Conservation (phyloP, 139 green algal species). For the Chlamydomonas eustigma region DNA sequence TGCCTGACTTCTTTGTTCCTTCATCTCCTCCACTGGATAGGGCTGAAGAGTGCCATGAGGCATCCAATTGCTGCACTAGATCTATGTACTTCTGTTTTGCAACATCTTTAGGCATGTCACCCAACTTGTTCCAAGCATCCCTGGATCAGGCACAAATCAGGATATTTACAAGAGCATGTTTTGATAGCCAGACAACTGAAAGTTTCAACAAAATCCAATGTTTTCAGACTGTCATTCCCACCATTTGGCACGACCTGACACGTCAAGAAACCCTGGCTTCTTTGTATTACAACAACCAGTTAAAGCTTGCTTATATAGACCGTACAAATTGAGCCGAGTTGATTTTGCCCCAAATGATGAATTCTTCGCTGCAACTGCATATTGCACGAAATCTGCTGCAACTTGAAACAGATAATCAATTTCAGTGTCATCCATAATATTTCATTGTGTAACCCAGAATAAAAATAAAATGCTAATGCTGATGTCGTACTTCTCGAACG, state of each 20-base stretch:
- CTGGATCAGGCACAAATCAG: not conserved
- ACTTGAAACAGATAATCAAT: slow-evolving; percentile 2
- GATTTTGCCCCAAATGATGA: not conserved
- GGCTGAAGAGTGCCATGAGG: not conserved
- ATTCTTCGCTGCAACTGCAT: slow-evolving; percentile 17
- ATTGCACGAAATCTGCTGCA: slow-evolving; percentile 13
- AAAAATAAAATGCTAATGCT: not conserved
- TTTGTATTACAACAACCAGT: not conserved
- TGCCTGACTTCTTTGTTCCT: not conserved
- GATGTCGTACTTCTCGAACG: not conserved
- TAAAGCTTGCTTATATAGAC: not conserved
- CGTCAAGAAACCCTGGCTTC: not conserved
- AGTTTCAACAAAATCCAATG: too few relatives aligned
- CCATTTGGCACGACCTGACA: not conserved
- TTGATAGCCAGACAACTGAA: too few relatives aligned
- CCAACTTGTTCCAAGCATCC: slow-evolving; percentile 21
- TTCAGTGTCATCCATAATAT: not conserved
- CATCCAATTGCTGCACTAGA: not conserved
- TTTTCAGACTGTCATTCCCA: too few relatives aligned
- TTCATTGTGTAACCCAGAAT: not conserved
- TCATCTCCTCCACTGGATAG: not conserved
- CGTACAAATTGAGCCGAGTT: not conserved
- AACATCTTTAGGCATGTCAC: not conserved
- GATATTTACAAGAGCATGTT: not conserved
- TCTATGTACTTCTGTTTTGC: slow-evolving; percentile 11